Evolutionary conservation across 768 basidiomycete genomes (phyloP).

Genomic region (Auricularia cornea): DNA sequence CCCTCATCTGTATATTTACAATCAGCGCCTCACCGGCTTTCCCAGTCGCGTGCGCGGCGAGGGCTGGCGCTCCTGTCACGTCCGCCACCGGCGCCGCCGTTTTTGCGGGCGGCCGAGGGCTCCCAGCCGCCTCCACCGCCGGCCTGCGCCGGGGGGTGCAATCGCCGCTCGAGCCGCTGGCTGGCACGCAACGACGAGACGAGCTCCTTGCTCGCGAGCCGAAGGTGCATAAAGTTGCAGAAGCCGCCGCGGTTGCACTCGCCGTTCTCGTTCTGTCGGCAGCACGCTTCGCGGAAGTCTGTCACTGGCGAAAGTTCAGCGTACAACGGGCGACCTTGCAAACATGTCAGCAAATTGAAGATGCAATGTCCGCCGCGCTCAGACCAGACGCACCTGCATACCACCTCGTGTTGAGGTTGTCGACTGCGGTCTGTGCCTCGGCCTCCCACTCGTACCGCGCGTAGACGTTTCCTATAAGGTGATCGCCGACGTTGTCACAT

Average conservation of each 20-base stretch:
- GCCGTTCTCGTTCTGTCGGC: slow-evolving; percentile 96
- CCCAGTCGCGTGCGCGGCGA: not conserved
- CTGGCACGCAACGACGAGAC: slow-evolving; percentile 71
- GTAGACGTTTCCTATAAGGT: slow-evolving; percentile 95
- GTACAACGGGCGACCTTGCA: slow-evolving; percentile 79
- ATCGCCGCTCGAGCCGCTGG: slow-evolving; percentile 72
- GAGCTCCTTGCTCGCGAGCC: slow-evolving; percentile 77
- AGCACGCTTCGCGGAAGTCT: slow-evolving; percentile 98
- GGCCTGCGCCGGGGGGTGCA: slow-evolving; percentile 57
- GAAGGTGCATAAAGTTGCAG: slow-evolving; percentile 98
- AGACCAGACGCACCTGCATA: slow-evolving; percentile 80
- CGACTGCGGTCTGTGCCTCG: slow-evolving; percentile 88
- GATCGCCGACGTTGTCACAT: slow-evolving; percentile 99
- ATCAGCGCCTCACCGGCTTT: not conserved
- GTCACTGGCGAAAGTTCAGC: slow-evolving; percentile 98
- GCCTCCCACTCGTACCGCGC: slow-evolving; percentile 99
- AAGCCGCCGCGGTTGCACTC: slow-evolving; percentile 97
- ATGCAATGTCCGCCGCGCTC: too few relatives aligned
- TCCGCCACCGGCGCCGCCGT: slow-evolving; percentile 26
- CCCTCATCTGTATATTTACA: not conserved
- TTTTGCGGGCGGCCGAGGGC: slow-evolving; percentile 48
- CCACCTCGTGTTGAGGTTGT: slow-evolving; percentile 92
- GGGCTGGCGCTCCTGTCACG: not conserved
- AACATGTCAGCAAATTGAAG: slow-evolving; percentile 4
- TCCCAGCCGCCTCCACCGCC: slow-evolving; percentile 79